Evolutionary conservation across 768 basidiomycete genomes (phyloP).

Genomic region (Russula ochroleuca): DNA sequence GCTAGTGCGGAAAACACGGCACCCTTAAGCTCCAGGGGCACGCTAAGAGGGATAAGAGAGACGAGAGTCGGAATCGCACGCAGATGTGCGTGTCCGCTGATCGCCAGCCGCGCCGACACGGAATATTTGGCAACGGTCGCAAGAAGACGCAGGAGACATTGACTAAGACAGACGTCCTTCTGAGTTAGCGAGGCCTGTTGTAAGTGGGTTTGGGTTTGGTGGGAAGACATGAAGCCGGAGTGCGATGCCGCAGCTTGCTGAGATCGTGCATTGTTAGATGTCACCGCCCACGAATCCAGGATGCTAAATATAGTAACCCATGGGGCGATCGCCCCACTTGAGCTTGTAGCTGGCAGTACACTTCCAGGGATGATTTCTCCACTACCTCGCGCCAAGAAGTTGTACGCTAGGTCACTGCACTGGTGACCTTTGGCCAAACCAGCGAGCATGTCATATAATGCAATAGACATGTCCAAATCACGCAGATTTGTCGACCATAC

Average conservation of each 20-base stretch:
- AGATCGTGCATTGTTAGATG: constrained; percentile 46
- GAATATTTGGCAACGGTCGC: constrained; percentile 72
- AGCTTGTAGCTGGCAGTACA: constrained; percentile 40
- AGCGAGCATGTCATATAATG: constrained; percentile 83
- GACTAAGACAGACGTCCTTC: constrained; percentile 73
- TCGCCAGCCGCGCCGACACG: constrained; percentile 69
- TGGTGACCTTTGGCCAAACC: constrained; percentile 81
- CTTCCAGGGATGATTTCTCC: constrained; percentile 64
- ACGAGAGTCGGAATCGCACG: constrained; percentile 78
- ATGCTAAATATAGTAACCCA: constrained; percentile 75
- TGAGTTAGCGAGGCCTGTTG: constrained; percentile 48
- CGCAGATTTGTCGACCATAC: constrained; percentile 78
- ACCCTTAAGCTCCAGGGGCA: constrained; percentile 91
- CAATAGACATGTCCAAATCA: constrained; percentile 68
- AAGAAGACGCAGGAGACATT: constrained; percentile 76
- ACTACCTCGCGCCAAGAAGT: constrained; percentile 78
- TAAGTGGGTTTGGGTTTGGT: constrained; percentile 42
- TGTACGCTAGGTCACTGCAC: constrained; percentile 83
- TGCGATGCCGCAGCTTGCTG: constrained; percentile 34
- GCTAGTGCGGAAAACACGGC: constrained; percentile 75
- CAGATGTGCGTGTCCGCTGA: constrained; percentile 72
- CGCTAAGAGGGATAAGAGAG: constrained; percentile 67
- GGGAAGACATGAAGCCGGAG: constrained; percentile 30
- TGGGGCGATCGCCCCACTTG: constrained; percentile 58
- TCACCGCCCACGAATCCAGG: constrained; percentile 68